These are phyloP conservation scores for Sextonia rubra DNA, from an alignment of 164 flowering plant genomes.

Conservation along the genomic window DNA sequence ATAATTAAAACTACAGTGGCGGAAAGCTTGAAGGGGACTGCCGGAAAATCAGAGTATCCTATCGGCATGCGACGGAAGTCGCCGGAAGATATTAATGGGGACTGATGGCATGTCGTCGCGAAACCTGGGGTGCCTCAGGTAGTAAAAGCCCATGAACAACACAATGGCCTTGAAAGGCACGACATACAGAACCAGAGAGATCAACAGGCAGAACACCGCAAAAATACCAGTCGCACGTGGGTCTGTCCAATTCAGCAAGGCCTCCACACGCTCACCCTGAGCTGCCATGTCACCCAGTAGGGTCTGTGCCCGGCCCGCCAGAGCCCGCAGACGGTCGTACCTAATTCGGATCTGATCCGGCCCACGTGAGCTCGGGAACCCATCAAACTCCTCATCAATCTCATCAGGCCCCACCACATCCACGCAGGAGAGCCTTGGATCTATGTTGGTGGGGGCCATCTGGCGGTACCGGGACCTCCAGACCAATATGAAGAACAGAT, in stretches of 20 bases:
- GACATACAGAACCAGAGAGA: slow-evolving; percentile 57
- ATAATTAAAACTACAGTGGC: neutral
- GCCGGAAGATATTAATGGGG: slow-evolving; percentile 73
- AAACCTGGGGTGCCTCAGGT: slow-evolving; percentile 88
- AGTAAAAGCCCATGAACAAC: slow-evolving; percentile 60
- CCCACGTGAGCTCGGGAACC: slow-evolving; percentile 57
- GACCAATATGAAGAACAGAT: slow-evolving; percentile 54
- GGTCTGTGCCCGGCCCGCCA: slow-evolving; percentile 81
- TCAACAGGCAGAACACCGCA: slow-evolving; percentile 57
- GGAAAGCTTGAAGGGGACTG: neutral
- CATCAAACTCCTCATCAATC: slow-evolving; percentile 91
- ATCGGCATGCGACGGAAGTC: slow-evolving; percentile 79
- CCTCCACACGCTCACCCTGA: slow-evolving; percentile 86
- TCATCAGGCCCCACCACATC: slow-evolving; percentile 68
- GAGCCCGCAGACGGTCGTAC: slow-evolving; percentile 76
- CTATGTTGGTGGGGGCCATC: slow-evolving; percentile 40
- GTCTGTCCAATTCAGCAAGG: slow-evolving; percentile 80
- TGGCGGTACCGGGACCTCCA: slow-evolving; percentile 50
- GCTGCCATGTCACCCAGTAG: slow-evolving; percentile 87
- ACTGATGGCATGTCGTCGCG: slow-evolving; percentile 81
- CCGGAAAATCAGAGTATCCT: slow-evolving; percentile 41
- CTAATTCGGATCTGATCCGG: slow-evolving; percentile 55
- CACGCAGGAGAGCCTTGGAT: slow-evolving; percentile 60
- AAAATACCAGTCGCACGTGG: slow-evolving; percentile 94
- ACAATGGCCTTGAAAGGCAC: slow-evolving; percentile 66